Evolutionary conservation across 208 protist genomes (phyloP), one percentile per base, ranked within the genome.

Genomic region (Balamuthia mandrillaris): DNA sequence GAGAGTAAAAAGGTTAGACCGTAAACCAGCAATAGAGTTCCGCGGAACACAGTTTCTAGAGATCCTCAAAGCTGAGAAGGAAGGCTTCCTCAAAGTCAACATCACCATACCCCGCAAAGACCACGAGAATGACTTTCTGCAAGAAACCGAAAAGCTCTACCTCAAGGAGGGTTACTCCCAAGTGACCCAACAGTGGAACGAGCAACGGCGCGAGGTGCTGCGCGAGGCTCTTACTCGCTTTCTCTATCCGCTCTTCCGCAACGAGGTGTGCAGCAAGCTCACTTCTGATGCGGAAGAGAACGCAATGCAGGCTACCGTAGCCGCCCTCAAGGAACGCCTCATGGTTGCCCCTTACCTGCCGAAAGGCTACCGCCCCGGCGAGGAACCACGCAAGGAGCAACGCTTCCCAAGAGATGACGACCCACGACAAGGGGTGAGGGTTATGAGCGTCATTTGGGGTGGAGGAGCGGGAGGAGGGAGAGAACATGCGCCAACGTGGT

Each of bases 221-320:
- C 51, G 42, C 44, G 70, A 79, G 18, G 70, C 70, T 31, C 49
- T 79, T 4, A 79, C 42, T 39, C 21, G 27, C 27, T 33, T 58
- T 56, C 70, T 79, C 70, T 79, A 79, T 29, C 70, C 49, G 18
- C 70, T 79, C 18, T 79, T 79, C 49, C 10, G 49, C 12, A 79
- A 24, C 6, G 70, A 79, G 49, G 27, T 79, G 70, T 47, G 70
- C 18, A 47, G 44, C 21, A 79, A 79, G 70, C 27, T 79, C 44
- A 21, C 33, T 7, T 35, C 33, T 29, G 70, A 79, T 16, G 37
- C 70, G 27, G 4, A 7, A 16, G 70, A 79, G 18, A n/a, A 24
- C 49, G 42, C n/a, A n/a, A n/a, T n/a, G n/a, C n/a, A n/a, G n/a
- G n/a, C n/a, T n/a, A n/a, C n/a, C n/a, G n/a, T n/a, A n/a, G n/a